Base-by-base conservation (phyloP, 2,329 filamentous ascomycete genomes). In the Fusarium equiseti region DNA sequence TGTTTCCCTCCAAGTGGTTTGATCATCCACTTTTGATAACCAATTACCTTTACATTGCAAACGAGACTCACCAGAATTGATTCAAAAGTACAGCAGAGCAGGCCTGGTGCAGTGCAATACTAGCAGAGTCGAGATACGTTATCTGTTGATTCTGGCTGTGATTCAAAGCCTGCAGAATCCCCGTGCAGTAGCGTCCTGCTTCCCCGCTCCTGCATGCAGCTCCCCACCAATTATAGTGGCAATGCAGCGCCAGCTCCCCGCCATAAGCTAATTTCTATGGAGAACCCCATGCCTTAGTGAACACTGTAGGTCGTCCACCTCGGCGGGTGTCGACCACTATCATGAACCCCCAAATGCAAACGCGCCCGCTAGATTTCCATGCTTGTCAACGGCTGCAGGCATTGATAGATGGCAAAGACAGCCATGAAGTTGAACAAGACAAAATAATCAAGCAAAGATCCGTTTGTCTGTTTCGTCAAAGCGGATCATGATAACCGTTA, bases 291-390 rank as follows among this genome's bases (percentile, higher is more conserved):
- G 32, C 18, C 18, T 38, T 38, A n/a, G 20, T 29, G 35, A 15
- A 24, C 35, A 35, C 35, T n/a, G 35, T 20, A 52, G n/a, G 32
- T 26, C 20, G 16, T 18, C 53, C 64, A 67, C 63, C 68, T 62
- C 64, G 68, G 72, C 18, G 35, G 60, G 63, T 63, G 18, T 52
- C 32, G 43, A 70, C 53, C 63, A 72, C 73, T 69, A 75, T 75
- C 66, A 71, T 42, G 32, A 52, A 18, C 50, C 50, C 24, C 48
- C 58, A 62, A 66, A 38, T 38, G 35, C 35, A 38, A 38, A 38
- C 35, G 35, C 52, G 44, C 63, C 61, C 56, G 55, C 44, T 60
- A 29, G 52, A 35, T 59, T 29, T 60, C 35, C 35, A n/a, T 38
- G 35, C 50, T 57, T 45, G n/a, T 61, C 49, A 43, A 71, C 60